Base-by-base conservation (phyloP, 768 basidiomycete genomes). In the Leucocoprinus leucothites region DNA sequence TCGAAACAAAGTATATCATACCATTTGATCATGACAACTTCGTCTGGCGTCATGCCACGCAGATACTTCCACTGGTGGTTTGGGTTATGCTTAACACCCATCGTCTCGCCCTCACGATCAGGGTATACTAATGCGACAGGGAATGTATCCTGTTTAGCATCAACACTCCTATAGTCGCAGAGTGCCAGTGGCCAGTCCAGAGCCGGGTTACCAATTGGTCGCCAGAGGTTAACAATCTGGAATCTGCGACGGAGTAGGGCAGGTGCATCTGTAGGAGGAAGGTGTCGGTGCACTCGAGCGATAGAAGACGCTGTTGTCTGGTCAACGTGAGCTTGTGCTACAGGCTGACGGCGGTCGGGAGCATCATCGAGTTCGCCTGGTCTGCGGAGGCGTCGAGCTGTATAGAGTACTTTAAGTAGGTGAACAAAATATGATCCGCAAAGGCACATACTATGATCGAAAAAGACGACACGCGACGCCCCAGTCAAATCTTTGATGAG, bases 401-500 rank as follows among this genome's bases (percentile, higher is more conserved):
- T 36, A 1, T 5, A 16, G 36, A 3, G 8, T 24, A 9, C 44
- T 16, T 26, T 22, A 2, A 44, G 16, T 19, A n/a, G n/a, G n/a
- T 35, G 18, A 36, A 25, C 7, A 2, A 7, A 9, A 16, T 14
- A 26, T 31, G 13, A 9, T 1, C n/a, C 16, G 16, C 18, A 42
- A 75, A 64, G 1, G 74, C 58, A 60, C 82, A 51, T 55, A 82
- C 85, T 85, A 61, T 86, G 84, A 60, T 86, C 84, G 59, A 87
- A 87, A 13, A 85, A 45, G 6, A 69, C 78, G 9, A 84, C 81
- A 22, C 74, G 71, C 59, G 71, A 79, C 0, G 85, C 86, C 2
- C 86, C 84, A 0, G 84, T 85, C 9, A 81, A 52, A 56, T 79
- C 65, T 70, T 86, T 85, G 41, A 86, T 64, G 41, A 85, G 69